Evolutionary conservation across 768 basidiomycete genomes (phyloP), one percentile per base, ranked within the genome.

Genomic region (Fibroporia radiculosa): DNA sequence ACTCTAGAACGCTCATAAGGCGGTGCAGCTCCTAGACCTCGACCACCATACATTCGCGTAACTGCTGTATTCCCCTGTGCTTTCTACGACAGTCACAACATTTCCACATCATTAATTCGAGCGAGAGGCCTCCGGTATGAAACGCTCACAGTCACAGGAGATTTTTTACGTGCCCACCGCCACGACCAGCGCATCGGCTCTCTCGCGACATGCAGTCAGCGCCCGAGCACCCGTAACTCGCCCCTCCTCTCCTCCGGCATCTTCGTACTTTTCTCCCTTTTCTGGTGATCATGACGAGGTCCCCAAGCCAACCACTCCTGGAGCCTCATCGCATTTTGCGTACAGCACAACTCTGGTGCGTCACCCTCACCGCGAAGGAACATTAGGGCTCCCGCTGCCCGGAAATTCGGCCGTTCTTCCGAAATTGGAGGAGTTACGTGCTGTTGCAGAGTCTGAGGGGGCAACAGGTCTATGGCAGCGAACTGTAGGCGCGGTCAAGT

Each of bases 291-390:
- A 63, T 62, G 58, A 68, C 34, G 62, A 65, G n/a, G 71, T 77
- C 49, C 68, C 81, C 8, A 71, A 77, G 26, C 78, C 82, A 0
- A 70, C 46, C 5, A 25, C 77, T 0, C 70, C 82, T 0, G 80
- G 78, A 41, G 84, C 88, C 1, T 71, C 74, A 24, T 60, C 75
- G 3, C 88, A 91, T 56, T 91, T 91, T 55, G 81, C 86, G 1
- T 90, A 87, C 61, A 88, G 84, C 53, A 90, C 87, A 0, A 86
- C 83, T 0, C 69, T 91, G 16, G 67, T 87, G 23, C 62, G 88
- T 44, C 88, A 90, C 48, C n/a, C n/a, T n/a, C 71, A 74, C 18
- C 64, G 66, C 0, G 79, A 82, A 16, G 66, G 70, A 0, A 50
- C 59, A 8, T 56, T 76, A 29, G 58, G 64, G 8, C 68, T 75